Evolutionary conservation across 352 stramenopile genomes (phyloP).

Genomic region (Discostella stelligera): DNA sequence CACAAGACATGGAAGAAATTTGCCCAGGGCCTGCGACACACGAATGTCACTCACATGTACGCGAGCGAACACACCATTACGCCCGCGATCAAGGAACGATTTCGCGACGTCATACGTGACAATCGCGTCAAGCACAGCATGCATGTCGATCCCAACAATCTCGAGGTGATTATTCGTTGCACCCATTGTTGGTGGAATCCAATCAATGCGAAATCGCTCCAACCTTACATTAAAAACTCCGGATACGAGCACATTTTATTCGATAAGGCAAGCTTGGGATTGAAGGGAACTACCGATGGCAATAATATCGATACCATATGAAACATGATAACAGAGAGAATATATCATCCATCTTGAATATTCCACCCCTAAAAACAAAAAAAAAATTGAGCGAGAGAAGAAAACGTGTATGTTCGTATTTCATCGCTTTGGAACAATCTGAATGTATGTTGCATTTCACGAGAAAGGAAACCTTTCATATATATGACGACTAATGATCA

Average conservation of each 20-base stretch:
- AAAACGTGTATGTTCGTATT: background rate
- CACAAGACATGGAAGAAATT: slow-evolving; percentile 83
- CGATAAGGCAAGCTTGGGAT: slow-evolving; percentile 69
- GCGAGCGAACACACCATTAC: slow-evolving; percentile 87
- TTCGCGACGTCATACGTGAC: slow-evolving; percentile 81
- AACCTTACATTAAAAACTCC: slow-evolving; percentile 78
- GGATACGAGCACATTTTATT: slow-evolving; percentile 77
- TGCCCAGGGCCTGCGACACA: slow-evolving; percentile 75
- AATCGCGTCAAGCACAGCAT: slow-evolving; percentile 86
- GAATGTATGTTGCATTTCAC: background rate
- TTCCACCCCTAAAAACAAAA: background rate
- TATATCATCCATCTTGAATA: background rate
- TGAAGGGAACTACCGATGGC: slow-evolving; percentile 58
- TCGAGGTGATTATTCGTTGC: slow-evolving; percentile 85
- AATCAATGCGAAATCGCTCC: slow-evolving; percentile 78
- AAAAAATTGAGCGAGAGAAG: background rate
- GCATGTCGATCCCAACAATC: slow-evolving; percentile 84
- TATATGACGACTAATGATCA: background rate
- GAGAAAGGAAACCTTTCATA: background rate
- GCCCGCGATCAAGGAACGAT: slow-evolving; percentile 83
- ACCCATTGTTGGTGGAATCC: slow-evolving; percentile 89
- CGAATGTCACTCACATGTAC: slow-evolving; percentile 86
- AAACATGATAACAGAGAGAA: slow-evolving; percentile 1
- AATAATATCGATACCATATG: slow-evolving; percentile 51
- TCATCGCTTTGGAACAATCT: background rate